Evolutionary conservation across 140 eudicot genomes (phyloP).

Genomic region (Stevia rebaudiana): DNA sequence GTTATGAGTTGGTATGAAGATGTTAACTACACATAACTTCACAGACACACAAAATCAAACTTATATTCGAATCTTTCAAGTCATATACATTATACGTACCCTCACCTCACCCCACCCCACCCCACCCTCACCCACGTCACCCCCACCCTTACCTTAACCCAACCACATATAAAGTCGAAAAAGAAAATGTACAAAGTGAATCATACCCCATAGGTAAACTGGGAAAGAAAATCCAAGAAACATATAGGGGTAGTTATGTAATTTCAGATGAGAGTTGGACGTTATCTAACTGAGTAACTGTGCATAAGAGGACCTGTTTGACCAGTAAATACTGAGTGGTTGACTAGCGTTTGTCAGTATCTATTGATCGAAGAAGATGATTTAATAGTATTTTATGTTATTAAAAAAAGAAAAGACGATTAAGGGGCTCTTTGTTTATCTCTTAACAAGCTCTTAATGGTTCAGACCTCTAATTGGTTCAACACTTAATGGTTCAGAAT

Average conservation of each 20-base stretch:
- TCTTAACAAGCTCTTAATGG: too few relatives aligned
- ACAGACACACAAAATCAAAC: constrained; percentile 21
- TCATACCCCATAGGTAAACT: neutral
- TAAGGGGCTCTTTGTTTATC: too few relatives aligned
- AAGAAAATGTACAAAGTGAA: neutral
- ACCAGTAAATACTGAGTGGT: constrained; percentile 12
- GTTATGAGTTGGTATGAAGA: constrained; percentile 24
- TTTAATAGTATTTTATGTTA: constrained; percentile 23
- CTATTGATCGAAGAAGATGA: constrained; percentile 14
- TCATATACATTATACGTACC: too few relatives aligned
- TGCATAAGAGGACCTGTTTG: constrained; percentile 31
- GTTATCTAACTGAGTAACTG: constrained; percentile 29
- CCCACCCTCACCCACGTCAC: too few relatives aligned
- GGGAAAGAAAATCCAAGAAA: constrained; percentile 7
- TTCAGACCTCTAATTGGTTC: too few relatives aligned
- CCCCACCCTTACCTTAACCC: too few relatives aligned
- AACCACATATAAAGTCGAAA: constrained; percentile 1
- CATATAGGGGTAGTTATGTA: constrained; percentile 27
- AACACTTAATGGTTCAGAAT: too few relatives aligned
- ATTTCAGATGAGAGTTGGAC: constrained; percentile 7
- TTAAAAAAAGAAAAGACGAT: constrained; percentile 28
- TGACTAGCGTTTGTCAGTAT: constrained; percentile 35
- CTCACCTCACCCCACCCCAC: constrained; percentile 4
- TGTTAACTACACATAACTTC: constrained; percentile 26
- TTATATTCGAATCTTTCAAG: constrained; percentile 22